Evolutionary conservation across 305 asterid species (phyloP), one percentile per base, ranked within the genome.

Genomic region (Stenogyne calaminthoides): DNA sequence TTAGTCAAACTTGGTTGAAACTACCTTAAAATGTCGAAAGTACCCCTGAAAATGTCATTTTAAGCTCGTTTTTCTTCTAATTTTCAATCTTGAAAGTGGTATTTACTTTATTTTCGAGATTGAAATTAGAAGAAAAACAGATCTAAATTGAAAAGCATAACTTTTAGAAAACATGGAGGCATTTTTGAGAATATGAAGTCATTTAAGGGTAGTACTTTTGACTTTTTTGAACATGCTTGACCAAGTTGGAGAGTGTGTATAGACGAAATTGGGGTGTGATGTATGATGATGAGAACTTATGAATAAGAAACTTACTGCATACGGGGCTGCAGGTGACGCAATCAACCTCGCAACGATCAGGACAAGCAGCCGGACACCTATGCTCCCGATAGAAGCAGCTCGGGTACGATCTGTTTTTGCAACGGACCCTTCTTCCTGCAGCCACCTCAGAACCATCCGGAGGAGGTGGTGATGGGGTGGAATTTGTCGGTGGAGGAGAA

Each of bases 251-350:
- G 44, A 9, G 44, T 2, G 11, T 39, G 44, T 39, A 39, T 39
- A 39, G 44, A 39, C 10, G 11, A 39, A 39, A 39, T 39, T 40
- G 12, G 12, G 11, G 11, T 40, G 46, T 40, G 46, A 9, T 8
- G 15, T n/a, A 49, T 14, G 36, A 44, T 44, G 51, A 44, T 10
- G 37, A 61, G 49, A 25, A n/a, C 2, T 36, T 6, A 9, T 19
- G 74, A 39, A 70, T 6, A n/a, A 9, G 73, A 71, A 71, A 76
- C 90, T 76, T 85, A 92, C 96, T 8, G 77, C 97, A 92, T 37
- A 89, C 85, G 10, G 98, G 97, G 66, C 91, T 88, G 81, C 98
- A 92, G 64, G 83, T 85, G 78, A 77, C 88, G 62, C 98, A 90
- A 57, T 92, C 91, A 25, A 86, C 90, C 80, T 80, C 89, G 69